Evolutionary conservation across 495 filamentous ascomycete species (phyloP), one percentile per base, ranked within the genome.

Genomic region (Aspergillus conjunctus): DNA sequence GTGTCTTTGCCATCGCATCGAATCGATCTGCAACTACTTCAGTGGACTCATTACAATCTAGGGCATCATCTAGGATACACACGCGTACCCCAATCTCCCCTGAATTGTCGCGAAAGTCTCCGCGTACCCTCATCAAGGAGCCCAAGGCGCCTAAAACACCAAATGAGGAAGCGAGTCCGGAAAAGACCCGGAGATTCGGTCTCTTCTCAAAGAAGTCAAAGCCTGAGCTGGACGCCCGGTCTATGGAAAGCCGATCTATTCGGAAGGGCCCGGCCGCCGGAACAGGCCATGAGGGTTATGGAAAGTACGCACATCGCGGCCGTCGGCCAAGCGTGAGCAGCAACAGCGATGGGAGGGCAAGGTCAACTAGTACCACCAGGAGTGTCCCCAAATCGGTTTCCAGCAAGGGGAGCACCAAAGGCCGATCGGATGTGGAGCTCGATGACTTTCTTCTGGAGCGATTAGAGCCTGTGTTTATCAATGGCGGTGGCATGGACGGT

Each of bases 211-310:
- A 88, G 61, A 88, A 86, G 60, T 84, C 88, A 0, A 95, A 90
- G 69, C 81, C 85, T 9, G 83, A 85, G 14, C 64, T 85, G 7
- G 83, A 85, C 45, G 61, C 70, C n/a, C 58, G 18, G 31, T 67
- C 69, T 3, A 84, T 86, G 55, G 80, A 78, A 32, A 81, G 85
- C 20, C 89, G 85, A 63, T 58, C 77, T 6, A 41, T 73, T 14
- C 85, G 89, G 55, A 96, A 93, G 73, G 95, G 94, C 0, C 94
- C 94, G 17, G 84, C 82, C 7, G 94, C 94, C 31, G 95, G 94
- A 34, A 99, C 95, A 33, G 94, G 94, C 2, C 92, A 98, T 72
- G 94, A 98, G 77, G 94, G 93, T 46, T 98, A 98, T 70, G 91
- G 92, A 8, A 88, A 85, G 68, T 95, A 85, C 80, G 83, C 72